Conservation (phyloP, 139 green algal species). For the Chlamydomonas sphaeroides region DNA sequence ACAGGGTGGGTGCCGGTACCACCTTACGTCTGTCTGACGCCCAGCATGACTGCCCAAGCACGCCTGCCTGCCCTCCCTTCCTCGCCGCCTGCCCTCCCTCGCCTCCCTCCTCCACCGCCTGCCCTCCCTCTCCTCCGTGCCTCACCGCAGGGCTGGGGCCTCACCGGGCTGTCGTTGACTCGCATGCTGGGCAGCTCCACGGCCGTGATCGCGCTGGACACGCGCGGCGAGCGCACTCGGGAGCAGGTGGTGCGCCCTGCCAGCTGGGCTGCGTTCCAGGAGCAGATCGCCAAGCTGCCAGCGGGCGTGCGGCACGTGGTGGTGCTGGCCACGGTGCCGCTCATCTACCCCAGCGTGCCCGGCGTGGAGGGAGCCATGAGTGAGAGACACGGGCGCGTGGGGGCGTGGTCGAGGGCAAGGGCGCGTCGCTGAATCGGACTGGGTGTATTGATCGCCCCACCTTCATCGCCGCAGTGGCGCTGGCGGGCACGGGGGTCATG, state of each 20-base stretch:
- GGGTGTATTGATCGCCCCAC: neutral
- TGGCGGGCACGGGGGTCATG: slow-evolving; percentile 30
- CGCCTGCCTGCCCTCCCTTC: too few species aligned
- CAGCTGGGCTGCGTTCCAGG: slow-evolving; percentile 32
- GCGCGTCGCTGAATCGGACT: too few species aligned
- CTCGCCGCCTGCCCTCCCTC: neutral
- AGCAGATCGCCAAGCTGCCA: slow-evolving; percentile 46
- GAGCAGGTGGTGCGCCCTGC: slow-evolving; percentile 26
- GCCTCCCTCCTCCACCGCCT: neutral
- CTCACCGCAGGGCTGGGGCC: slow-evolving; percentile 29
- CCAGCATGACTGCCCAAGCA: too few species aligned
- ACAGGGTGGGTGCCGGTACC: slow-evolving; percentile 11
- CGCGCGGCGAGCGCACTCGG: slow-evolving; percentile 50
- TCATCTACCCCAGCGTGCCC: slow-evolving; percentile 68
- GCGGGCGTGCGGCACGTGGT: slow-evolving; percentile 61
- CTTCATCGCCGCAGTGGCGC: neutral
- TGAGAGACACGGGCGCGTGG: neutral
- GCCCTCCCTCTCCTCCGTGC: neutral
- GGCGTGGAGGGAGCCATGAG: slow-evolving; percentile 45
- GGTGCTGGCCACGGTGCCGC: slow-evolving; percentile 65
- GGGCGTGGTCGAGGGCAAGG: too few species aligned
- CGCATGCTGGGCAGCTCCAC: slow-evolving; percentile 46
- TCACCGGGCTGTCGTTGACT: slow-evolving; percentile 30
- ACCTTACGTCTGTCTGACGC: too few species aligned
- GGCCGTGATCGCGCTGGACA: slow-evolving; percentile 55